A percentile compares a stretch with the other conserved stretches of the same genome.
Evolutionary conservation across 257 asterid genomes (phyloP).

Genomic region (Paulownia fortunei): DNA sequence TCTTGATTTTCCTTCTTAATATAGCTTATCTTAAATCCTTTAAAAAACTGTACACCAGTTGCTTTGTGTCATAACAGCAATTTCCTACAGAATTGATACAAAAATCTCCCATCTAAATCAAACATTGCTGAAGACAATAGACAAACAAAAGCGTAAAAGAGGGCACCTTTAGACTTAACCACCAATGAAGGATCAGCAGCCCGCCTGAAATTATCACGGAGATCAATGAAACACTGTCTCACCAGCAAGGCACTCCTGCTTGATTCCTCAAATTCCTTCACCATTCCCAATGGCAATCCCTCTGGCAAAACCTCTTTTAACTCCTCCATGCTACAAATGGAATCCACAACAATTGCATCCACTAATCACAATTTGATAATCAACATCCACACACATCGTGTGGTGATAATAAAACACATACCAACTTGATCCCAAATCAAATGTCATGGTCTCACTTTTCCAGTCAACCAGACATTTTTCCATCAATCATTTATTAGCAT

Average conservation of each 20-base stretch:
- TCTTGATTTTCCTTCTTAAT: neutral
- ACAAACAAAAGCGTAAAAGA: conserved; percentile 4
- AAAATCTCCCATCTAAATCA: neutral
- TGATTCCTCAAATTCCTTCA: conserved; percentile 90
- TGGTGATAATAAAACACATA: neutral
- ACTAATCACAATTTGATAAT: conserved; percentile 7
- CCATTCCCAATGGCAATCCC: conserved; percentile 91
- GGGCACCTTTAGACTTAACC: conserved; percentile 60
- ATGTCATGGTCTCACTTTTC: neutral
- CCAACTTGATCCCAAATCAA: neutral
- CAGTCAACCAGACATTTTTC: neutral
- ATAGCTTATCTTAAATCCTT: neutral
- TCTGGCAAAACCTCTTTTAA: conserved; percentile 73
- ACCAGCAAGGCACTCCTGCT: conserved; percentile 83
- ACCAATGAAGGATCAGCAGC: conserved; percentile 74
- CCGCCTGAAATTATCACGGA: conserved; percentile 84
- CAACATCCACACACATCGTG: conserved; percentile 13
- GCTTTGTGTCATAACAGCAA: neutral
- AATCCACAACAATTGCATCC: conserved; percentile 21
- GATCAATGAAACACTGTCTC: conserved; percentile 81
- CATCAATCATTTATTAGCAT: conserved; percentile 10
- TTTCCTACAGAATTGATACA: neutral
- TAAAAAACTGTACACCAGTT: neutral
- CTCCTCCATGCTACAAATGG: conserved; percentile 66
- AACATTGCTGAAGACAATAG: conserved; percentile 17